phyloP scores from a whole-genome alignment of 2,329 filamentous ascomycete genomes.

The Colletotrichum sp. region DNA sequence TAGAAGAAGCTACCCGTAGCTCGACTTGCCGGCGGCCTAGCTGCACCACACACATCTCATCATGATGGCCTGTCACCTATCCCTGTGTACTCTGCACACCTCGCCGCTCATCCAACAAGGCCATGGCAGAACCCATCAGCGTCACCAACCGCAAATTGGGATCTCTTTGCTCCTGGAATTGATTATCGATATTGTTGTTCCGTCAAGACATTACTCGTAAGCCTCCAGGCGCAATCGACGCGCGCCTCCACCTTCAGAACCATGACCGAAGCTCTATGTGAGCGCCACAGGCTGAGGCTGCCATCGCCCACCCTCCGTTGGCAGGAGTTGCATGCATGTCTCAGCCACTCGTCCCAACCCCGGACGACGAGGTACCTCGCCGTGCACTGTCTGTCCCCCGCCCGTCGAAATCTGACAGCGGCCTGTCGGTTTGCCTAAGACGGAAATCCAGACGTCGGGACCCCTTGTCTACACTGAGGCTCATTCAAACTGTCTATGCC shows the following conservation, averaged over 20 bases:
- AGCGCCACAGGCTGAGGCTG: neutral
- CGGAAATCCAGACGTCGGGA: neutral
- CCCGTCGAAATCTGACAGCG: slow-evolving; percentile 1
- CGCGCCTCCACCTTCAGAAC: neutral
- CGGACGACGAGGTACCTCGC: neutral
- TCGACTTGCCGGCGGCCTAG: neutral
- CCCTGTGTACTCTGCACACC: neutral
- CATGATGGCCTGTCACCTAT: neutral
- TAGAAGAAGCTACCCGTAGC: neutral
- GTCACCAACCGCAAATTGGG: neutral
- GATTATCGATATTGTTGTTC: neutral
- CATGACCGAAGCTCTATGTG: neutral
- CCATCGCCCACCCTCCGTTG: neutral
- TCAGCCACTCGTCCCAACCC: neutral
- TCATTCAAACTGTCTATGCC: neutral
- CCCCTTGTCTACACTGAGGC: neutral
- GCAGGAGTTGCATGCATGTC: neutral
- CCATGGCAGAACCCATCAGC: neutral
- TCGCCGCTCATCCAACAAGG: neutral
- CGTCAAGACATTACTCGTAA: neutral
- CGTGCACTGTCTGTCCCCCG: neutral
- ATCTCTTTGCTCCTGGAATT: neutral
- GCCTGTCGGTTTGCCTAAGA: slow-evolving; percentile 10
- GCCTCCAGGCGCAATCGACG: neutral
- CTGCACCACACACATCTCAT: neutral